Base-by-base conservation (phyloP, 2,329 filamentous ascomycete genomes). In the Fusarium goolgardi region DNA sequence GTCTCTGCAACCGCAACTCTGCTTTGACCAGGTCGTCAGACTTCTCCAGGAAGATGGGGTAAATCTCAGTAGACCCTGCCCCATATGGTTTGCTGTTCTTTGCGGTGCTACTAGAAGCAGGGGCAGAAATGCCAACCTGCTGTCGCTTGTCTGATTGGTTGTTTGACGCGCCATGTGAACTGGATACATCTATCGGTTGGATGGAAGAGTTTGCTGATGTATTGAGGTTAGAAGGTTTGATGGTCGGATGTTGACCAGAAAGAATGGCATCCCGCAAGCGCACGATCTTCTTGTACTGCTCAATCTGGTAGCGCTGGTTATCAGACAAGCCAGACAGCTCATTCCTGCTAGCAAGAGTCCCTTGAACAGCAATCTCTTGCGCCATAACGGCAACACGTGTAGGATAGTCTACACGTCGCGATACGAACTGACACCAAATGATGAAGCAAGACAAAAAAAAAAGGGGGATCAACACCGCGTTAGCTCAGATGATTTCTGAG, bases 11-110 rank as follows among this genome's bases (percentile, higher is more conserved):
- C 76, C 91, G 88, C 64, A 93, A 82, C 80, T 97, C 93, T 75
- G 93, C 93, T 80, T 89, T 91, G 76, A 96, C 88, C 71, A 96
- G 83, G 76, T 92, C 89, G 76, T 93, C 91, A 71, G 94, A 94
- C 79, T 97, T 97, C 75, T 92, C 90, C 78, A 96, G 85, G 71
- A 96, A 85, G 64, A 96, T 89, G 50, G 93, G 92, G 78, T 96
- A 88, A 80, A 96, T 91, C 78, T 90, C 89, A 63, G 89, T 88
- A 68, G 85, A 86, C 61, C 81, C 80, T 70, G 85, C 79, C 73
- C 81, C 83, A 63, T 80, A 80, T 73, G 75, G 80, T 68, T 75
- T 78, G 71, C 78, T 46, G 44, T 15, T 58, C 29, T 51, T 54
- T 71, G 65, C 79, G 72, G 73, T 77, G 79, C 67, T 47, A 50